A percentile compares a stretch with the other conserved stretches of the same genome.
These are phyloP conservation scores for Hydnomerulius pinastri DNA, from an alignment of 768 basidiomycete genomes.

Conservation along the genomic window DNA sequence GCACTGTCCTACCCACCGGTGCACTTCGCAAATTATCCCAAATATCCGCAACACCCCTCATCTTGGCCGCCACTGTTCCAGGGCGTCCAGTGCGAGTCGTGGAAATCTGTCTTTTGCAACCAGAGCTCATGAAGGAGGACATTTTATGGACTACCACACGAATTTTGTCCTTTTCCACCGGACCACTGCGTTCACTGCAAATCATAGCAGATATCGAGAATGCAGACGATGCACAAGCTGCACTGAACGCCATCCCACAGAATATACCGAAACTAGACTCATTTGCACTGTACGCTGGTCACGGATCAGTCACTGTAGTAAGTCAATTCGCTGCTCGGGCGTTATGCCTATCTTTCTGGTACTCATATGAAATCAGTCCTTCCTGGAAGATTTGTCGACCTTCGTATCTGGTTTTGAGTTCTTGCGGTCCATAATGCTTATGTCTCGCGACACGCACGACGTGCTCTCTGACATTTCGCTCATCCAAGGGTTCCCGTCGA, in stretches of 20 bases:
- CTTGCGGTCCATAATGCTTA: slow-evolving; percentile 22
- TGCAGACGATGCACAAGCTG: slow-evolving; percentile 16
- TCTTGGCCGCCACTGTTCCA: slow-evolving; percentile 26
- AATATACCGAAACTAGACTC: slow-evolving; percentile 19
- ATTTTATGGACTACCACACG: slow-evolving; percentile 22
- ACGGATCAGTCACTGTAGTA: slow-evolving; percentile 24
- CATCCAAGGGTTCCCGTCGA: slow-evolving; percentile 8
- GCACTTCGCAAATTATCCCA: slow-evolving; percentile 22
- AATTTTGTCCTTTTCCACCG: slow-evolving; percentile 22
- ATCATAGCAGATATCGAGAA: slow-evolving; percentile 20
- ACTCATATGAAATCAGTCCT: slow-evolving; percentile 14
- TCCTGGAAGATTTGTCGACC: slow-evolving; percentile 18
- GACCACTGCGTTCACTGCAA: slow-evolving; percentile 22
- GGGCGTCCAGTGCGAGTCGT: slow-evolving; percentile 23
- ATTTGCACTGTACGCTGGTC: slow-evolving; percentile 25
- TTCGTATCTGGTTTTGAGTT: slow-evolving; percentile 23
- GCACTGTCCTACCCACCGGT: slow-evolving; percentile 6
- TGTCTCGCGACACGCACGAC: slow-evolving; percentile 23
- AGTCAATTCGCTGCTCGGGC: not conserved
- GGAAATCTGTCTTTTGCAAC: slow-evolving; percentile 26
- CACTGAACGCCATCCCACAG: slow-evolving; percentile 19
- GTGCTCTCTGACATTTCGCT: slow-evolving; percentile 15
- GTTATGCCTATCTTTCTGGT: not conserved
- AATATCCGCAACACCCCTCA: slow-evolving; percentile 26
- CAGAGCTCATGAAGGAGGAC: slow-evolving; percentile 25